Conservation (phyloP, 352 stramenopile species). For the Phytopythium helicoides region DNA sequence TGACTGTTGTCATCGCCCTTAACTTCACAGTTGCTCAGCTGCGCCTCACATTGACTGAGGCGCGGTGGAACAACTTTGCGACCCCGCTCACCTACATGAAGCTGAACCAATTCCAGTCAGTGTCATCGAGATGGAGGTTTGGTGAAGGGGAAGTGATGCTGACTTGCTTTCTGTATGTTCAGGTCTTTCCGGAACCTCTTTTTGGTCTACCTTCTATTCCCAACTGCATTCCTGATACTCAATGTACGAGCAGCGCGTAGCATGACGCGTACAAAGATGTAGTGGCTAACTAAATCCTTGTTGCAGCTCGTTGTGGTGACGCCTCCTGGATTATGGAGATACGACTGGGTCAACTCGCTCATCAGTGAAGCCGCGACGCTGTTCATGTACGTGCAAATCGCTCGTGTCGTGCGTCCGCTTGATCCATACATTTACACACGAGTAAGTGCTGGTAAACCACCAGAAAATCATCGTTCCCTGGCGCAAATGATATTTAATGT, state of each 20-base stretch:
- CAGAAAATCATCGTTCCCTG: too few relatives aligned
- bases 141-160: background rate
- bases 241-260: constrained; percentile 23
- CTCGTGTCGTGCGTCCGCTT: constrained; percentile 40
- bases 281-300: background rate
- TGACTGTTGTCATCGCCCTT: constrained; percentile 61
- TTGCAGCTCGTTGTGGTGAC: constrained; percentile 53
- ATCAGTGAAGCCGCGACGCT: constrained; percentile 43
- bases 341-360: constrained; percentile 58
- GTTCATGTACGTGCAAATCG: constrained; percentile 39
- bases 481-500: too few relatives aligned
- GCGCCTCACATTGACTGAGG: constrained; percentile 37
- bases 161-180: background rate
- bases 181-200: constrained; percentile 62
- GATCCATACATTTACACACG: constrained; percentile 48
- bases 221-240: constrained; percentile 53
- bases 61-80: constrained; percentile 55
- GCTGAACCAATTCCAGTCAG: constrained; percentile 65
- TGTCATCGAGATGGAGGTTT: background rate
- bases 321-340: constrained; percentile 50
- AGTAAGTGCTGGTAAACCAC: constrained; percentile 17
- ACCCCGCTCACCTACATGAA: constrained; percentile 69
- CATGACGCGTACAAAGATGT: constrained; percentile 12
- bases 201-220: constrained; percentile 50
- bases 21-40: constrained; percentile 68